Evolutionary conservation across 192 early-diverging fungal species (phyloP), one percentile per base, ranked within the genome.

Genomic region (Pilobolus umbonatus): DNA sequence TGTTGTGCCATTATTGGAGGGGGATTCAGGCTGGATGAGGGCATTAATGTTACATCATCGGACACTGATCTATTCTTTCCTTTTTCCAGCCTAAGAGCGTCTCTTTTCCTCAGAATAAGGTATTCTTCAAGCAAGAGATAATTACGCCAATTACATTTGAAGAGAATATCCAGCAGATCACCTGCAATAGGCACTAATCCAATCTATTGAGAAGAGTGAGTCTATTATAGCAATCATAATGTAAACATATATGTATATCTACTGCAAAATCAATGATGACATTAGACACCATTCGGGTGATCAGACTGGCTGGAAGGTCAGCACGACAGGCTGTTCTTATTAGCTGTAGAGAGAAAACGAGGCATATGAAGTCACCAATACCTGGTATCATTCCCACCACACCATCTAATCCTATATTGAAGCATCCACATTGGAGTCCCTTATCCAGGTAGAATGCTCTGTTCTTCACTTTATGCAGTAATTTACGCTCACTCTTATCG

Each of bases 311-410:
- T 26, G 80, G 80, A 8, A 82, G 66, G 40, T 77, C 62, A 1
- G 73, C 79, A 53, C 69, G 30, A 36, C 58, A 63, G 8, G 77
- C 75, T 3, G 59, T 73, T 35, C 57, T 55, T 21, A 82, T 44
- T 1, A 82, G 32, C 6, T 65, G 55, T 26, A 79, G 14, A 8
- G 75, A 71, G 21, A 82, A 57, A 7, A 64, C 22, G 28, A 69
- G 11, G 1, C 72, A 69, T 17, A 80, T 55, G 2, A 51, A 35
- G 64, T 82, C 80, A 22, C 80, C 80, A 38, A 74, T 61, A 21
- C 70, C 61, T 15, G 80, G 80, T 30, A 82, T 67, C 31, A 79
- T 63, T 69, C 78, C 78, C 39, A 80, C 34, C 55, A 80, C 59
- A 42, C 64, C 64, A 54, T 80, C 78, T 9, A 80, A 35, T 5